Evolutionary conservation across 2,329 filamentous ascomycete genomes (phyloP).

Genomic region (Pseudocercospora ulei): DNA sequence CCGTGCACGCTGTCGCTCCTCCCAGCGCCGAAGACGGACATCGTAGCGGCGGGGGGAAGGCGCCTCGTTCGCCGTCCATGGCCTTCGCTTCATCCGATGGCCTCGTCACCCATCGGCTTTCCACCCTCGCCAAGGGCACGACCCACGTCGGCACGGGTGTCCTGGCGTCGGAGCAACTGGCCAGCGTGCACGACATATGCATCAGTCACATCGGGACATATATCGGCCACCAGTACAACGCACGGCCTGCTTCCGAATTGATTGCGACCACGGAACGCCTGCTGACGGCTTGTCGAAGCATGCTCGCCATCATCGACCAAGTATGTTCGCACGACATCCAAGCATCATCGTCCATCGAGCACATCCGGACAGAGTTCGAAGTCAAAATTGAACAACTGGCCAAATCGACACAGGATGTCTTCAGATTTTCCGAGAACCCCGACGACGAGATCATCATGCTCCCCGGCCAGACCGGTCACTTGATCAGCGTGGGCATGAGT

Average conservation of each 20-base stretch:
- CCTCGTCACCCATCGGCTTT: conserved; percentile 29
- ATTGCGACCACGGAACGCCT: conserved; percentile 74
- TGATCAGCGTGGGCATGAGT: conserved; percentile 29
- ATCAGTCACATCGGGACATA: conserved; percentile 86
- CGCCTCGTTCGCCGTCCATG: conserved; percentile 12
- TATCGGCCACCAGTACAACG: conserved; percentile 85
- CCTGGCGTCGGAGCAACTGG: conserved; percentile 74
- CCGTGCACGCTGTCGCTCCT: conserved; percentile 3
- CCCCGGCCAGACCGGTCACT: conserved; percentile 40
- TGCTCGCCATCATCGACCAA: conserved; percentile 70
- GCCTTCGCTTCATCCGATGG: conserved; percentile 20
- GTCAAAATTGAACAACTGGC: conserved; percentile 71
- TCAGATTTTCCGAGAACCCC: conserved; percentile 57
- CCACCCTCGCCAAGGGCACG: conserved; percentile 24
- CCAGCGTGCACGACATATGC: conserved; percentile 73
- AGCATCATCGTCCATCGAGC: conserved; percentile 55
- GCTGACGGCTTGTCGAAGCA: conserved; percentile 66
- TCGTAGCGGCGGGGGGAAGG: conserved; percentile 4
- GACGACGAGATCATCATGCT: conserved; percentile 68
- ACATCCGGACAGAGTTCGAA: conserved; percentile 66
- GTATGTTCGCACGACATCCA: conserved; percentile 68
- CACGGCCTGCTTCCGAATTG: conserved; percentile 77
- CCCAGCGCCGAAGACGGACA: conserved; percentile 9
- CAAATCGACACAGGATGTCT: conserved; percentile 67
- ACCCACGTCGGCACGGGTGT: conserved; percentile 41